A percentile compares a stretch with the other conserved stretches of the same genome.
phyloP scores from a whole-genome alignment of 257 asterid species.

The Nicotiana knightiana region DNA sequence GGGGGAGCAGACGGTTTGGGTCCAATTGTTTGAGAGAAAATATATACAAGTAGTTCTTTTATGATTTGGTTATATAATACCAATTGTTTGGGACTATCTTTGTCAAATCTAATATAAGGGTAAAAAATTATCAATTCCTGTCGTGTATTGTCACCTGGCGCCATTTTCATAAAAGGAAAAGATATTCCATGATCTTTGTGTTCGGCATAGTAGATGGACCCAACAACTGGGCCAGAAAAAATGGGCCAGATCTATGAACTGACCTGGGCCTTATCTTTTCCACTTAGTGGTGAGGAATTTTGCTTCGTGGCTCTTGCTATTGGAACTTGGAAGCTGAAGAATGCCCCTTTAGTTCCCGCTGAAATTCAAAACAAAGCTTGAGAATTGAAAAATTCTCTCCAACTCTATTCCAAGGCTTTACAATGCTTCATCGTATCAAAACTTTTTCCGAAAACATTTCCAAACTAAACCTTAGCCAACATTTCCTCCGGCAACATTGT shows the following conservation, averaged over 20 bases:
- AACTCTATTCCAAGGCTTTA: background rate
- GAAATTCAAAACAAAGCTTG: background rate
- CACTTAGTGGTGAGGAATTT: too few relatives aligned
- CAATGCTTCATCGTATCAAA: conserved; percentile 35
- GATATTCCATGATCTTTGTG: too few relatives aligned
- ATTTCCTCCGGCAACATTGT: conserved; percentile 20
- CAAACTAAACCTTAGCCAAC: background rate
- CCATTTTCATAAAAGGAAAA: too few relatives aligned
- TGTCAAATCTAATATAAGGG: too few relatives aligned
- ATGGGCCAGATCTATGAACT: background rate
- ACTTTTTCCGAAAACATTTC: conserved; percentile 15
- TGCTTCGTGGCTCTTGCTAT: background rate
- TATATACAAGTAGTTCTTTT: too few relatives aligned
- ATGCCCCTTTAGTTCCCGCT: background rate
- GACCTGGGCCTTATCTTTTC: background rate
- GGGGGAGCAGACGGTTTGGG: too few relatives aligned
- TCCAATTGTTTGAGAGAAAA: too few relatives aligned
- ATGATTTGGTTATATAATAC: too few relatives aligned
- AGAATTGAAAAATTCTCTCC: background rate
- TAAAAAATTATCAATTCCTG: too few relatives aligned
- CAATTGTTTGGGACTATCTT: too few relatives aligned
- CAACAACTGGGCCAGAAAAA: background rate
- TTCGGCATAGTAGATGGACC: background rate
- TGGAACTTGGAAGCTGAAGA: background rate
- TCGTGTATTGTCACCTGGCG: too few relatives aligned